Percentiles rank a stretch among this genome's conserved stretches.
Evolutionary conservation across 306 rosid genomes (phyloP).

Genomic region (Acacia confusa): DNA sequence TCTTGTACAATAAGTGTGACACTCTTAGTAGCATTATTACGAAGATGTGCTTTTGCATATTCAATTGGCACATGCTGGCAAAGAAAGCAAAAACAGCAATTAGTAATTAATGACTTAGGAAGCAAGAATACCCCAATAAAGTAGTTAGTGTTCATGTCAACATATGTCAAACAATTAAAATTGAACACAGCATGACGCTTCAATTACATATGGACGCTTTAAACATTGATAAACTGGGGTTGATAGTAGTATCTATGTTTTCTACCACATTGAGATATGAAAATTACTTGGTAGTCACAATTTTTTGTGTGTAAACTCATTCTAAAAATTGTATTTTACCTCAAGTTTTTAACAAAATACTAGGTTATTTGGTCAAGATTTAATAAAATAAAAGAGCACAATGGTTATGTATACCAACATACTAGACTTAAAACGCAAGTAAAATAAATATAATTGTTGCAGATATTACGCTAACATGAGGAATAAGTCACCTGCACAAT

Average conservation of each 20-base stretch:
- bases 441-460: not conserved
- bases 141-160: not conserved
- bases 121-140: not conserved
- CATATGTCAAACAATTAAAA: not conserved
- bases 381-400: not conserved
- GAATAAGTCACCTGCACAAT: not conserved
- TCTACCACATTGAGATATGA: not conserved
- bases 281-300: not conserved
- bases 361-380: not conserved
- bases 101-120: not conserved
- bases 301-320: not conserved
- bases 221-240: not conserved
- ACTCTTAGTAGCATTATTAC: not conserved
- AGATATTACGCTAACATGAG: not conserved
- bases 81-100: not conserved
- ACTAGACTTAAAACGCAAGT: not conserved
- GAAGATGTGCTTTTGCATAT: not conserved
- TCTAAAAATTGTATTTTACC: not conserved
- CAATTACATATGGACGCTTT: not conserved
- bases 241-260: not conserved
- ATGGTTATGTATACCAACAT: not conserved
- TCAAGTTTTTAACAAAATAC: not conserved
- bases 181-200: not conserved
- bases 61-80: not conserved
- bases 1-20: slow-evolving; percentile 9